Conservation (phyloP, 805 yeast genomes). For the Candida sakaeoensis region DNA sequence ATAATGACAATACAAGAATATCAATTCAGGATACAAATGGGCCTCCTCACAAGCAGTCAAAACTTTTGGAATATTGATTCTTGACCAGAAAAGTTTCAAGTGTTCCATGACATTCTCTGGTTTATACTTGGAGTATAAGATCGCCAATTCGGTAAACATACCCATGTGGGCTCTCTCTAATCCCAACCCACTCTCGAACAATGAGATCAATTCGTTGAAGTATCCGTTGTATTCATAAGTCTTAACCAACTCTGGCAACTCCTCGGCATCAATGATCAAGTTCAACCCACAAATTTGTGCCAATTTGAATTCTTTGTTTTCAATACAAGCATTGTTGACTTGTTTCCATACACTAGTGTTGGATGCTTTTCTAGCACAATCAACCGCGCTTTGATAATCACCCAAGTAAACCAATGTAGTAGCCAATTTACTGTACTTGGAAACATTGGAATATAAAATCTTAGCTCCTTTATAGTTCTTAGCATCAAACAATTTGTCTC, state of each 20-base stretch:
- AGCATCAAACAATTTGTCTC: conserved; percentile 81
- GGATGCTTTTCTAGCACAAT: conserved; percentile 97
- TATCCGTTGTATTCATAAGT: conserved; percentile 89
- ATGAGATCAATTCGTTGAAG: conserved; percentile 84
- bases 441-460: conserved; percentile 75
- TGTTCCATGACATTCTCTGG: conserved; percentile 94
- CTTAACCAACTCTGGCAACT: conserved; percentile 80
- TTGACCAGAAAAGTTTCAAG: conserved; percentile 95
- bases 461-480: conserved; percentile 91
- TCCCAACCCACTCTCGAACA: conserved; percentile 93
- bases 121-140: conserved; percentile 83
- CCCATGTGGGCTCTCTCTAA: conserved; percentile 99
- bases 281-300: conserved; percentile 99
- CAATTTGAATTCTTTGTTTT: conserved; percentile 87
- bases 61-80: conserved; percentile 96
- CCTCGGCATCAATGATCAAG: conserved; percentile 96
- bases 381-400: conserved; percentile 96
- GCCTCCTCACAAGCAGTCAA: conserved; percentile 90
- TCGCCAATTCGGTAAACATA: conserved; percentile 95
- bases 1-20: conserved; percentile 94
- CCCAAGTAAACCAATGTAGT: conserved; percentile 90
- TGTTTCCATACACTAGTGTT: conserved; percentile 94
- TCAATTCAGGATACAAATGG: conserved; percentile 94
- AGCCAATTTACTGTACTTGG: conserved; percentile 94
- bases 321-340: conserved; percentile 95